Conservation (phyloP, 2,329 filamentous ascomycete genomes). For the Cladophialophora psammophila region DNA sequence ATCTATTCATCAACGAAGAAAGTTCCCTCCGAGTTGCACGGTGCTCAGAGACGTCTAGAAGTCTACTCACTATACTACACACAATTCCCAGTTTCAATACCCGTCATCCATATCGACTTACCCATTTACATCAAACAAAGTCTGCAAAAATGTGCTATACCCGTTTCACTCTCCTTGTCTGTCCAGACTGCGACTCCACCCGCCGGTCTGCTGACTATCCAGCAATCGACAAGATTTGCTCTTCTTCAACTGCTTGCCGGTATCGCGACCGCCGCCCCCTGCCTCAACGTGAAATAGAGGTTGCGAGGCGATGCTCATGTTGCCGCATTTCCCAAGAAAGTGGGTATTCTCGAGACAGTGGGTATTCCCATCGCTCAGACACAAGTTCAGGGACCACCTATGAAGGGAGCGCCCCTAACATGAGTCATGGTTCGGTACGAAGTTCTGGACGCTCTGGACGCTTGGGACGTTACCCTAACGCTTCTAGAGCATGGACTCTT, state of each 20-base stretch:
- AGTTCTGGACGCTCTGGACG: neutral
- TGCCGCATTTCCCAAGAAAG: neutral
- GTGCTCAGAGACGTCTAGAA: too few species aligned
- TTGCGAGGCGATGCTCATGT: neutral
- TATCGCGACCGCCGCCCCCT: neutral
- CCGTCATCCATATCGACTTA: neutral
- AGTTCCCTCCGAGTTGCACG: too few species aligned
- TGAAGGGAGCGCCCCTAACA: too few species aligned
- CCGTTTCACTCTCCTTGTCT: neutral
- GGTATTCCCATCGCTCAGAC: neutral
- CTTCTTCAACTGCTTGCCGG: neutral
- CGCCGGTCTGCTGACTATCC: neutral
- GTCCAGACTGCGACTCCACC: neutral
- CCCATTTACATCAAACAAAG: neutral
- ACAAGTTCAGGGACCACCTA: neutral
- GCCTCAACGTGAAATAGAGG: neutral
- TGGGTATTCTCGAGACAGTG: neutral
- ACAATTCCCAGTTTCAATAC: neutral
- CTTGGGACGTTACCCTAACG: neutral
- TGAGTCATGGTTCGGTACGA: neutral
- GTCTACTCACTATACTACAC: too few species aligned
- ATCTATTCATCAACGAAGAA: neutral
- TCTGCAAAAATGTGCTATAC: constrained; percentile 1
- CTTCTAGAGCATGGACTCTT: neutral
- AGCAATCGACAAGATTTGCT: neutral